Conservation (phyloP, 768 basidiomycete genomes). For the Tricholoma saponaceum region DNA sequence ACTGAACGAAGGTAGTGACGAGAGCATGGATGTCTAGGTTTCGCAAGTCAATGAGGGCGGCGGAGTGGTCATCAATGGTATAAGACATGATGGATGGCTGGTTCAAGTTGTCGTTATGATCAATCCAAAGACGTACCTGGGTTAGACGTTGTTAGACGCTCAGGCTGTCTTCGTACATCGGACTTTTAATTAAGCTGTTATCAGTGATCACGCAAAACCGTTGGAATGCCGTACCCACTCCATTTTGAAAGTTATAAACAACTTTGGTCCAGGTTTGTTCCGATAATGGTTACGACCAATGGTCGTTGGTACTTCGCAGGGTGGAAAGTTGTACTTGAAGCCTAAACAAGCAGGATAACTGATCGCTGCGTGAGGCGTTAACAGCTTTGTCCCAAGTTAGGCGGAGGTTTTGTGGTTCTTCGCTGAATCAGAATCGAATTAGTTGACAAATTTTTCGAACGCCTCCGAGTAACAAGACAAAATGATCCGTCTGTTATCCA, state of each 20-base stretch:
- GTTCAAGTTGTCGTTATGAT: background rate
- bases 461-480: slow-evolving; percentile 28
- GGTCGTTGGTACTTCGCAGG: background rate
- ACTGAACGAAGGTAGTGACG: background rate
- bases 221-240: background rate
- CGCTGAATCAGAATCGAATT: too few species aligned
- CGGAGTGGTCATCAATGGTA: background rate
- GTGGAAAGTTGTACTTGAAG: too few species aligned
- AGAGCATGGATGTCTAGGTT: background rate
- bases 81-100: background rate
- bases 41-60: background rate
- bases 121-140: background rate
- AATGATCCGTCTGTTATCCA: slow-evolving; percentile 23
- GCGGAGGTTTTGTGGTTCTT: too few species aligned
- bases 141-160: too few species aligned
- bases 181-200: background rate
- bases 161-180: background rate
- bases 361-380: too few species aligned
- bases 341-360: too few species aligned
- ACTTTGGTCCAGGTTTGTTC: background rate
- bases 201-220: background rate
- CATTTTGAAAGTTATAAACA: background rate
- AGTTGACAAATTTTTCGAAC: slow-evolving; percentile 19
- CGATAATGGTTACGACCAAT: background rate
- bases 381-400: too few species aligned